Base-by-base conservation (phyloP, 2,329 filamentous ascomycete species). In the Cordyceps militaris region DNA sequence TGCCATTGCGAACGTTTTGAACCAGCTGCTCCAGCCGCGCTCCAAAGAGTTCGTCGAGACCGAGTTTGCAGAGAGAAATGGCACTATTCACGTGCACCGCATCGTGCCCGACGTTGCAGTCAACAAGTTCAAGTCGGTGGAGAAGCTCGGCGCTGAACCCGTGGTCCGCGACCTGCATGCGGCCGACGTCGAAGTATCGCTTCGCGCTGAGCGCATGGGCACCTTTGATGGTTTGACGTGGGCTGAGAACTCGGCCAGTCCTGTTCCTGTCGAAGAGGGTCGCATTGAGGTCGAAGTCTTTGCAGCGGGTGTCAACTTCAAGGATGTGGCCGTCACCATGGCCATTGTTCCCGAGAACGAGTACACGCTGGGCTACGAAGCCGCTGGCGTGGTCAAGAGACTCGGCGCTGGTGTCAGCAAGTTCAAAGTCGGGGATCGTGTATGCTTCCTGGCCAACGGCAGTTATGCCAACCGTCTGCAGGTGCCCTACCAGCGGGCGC, bases 11-110 rank as follows among this genome's bases (percentile, higher is more conserved):
- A 30, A 62, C 1, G 36, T 58, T 2, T 46, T 62, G 11, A 34
- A 51, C 14, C 3, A 32, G 13, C 3, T 38, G 9, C 62, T 67
- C 24, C 67, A 66, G 65, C 60, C 63, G 1, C 36, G 56, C 1
- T 21, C 67, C 6, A 64, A 70, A 56, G 34, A 44, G 1, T 61
- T 70, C 6, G 51, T 64, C 30, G 28, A 32, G n/a, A 48, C 44
- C 8, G 57, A 58, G 9, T 58, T 53, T 69, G 4, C 60, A 67
- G 26, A 70, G 67, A 66, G 65, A 69, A 0, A 69, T 65, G 3
- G 59, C 60, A 43, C 65, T 63, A 4, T 60, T 59, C 2, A 67
- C 66, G 53, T 42, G 34, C 8, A 36, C 19, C 11, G 65, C 66
- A 11, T 66, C 57, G 11, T 47, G 66, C 19, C 68, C 65, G 0